phyloP scores from a whole-genome alignment of 1,139 yeast species.

The Kurtzmaniella quercitrusa region DNA sequence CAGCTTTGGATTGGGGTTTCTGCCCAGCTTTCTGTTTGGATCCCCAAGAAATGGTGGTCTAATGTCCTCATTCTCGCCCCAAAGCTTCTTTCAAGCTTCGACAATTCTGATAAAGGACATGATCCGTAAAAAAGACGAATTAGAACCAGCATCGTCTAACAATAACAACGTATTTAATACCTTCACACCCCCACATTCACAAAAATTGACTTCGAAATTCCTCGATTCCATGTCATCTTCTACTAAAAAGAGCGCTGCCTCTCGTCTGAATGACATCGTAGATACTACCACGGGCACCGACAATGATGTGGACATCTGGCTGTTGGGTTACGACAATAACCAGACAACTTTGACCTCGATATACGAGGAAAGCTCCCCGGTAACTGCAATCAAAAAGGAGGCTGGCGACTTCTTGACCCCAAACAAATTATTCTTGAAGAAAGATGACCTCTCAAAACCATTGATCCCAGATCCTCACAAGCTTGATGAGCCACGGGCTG shows the following conservation, averaged over 20 bases:
- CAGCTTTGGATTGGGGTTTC: conserved; percentile 39
- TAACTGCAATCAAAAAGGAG: conserved; percentile 3
- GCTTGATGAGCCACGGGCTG: background rate
- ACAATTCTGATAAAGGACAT: conserved; percentile 16
- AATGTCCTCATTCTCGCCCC: conserved; percentile 33
- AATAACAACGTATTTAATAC: conserved; percentile 10
- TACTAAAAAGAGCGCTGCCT: background rate
- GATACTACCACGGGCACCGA: conserved; percentile 5
- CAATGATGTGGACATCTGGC: conserved; percentile 29
- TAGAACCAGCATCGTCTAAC: background rate
- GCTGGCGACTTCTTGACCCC: conserved; percentile 30
- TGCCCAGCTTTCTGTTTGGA: conserved; percentile 41
- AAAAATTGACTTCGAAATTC: conserved; percentile 15
- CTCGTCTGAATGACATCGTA: conserved; percentile 7
- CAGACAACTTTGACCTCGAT: conserved; percentile 27
- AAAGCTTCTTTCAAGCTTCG: conserved; percentile 26
- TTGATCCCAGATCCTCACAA: background rate
- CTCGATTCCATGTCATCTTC: conserved; percentile 19
- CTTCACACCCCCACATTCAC: conserved; percentile 21
- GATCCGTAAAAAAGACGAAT: conserved; percentile 5
- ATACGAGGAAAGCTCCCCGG: conserved; percentile 18
- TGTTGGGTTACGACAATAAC: conserved; percentile 21
- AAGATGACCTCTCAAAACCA: conserved; percentile 1
- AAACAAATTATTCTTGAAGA: conserved; percentile 15
- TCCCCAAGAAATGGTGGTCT: conserved; percentile 25